Evolutionary conservation across 495 filamentous ascomycete species (phyloP).

Genomic region (Tetracladium setigerum): DNA sequence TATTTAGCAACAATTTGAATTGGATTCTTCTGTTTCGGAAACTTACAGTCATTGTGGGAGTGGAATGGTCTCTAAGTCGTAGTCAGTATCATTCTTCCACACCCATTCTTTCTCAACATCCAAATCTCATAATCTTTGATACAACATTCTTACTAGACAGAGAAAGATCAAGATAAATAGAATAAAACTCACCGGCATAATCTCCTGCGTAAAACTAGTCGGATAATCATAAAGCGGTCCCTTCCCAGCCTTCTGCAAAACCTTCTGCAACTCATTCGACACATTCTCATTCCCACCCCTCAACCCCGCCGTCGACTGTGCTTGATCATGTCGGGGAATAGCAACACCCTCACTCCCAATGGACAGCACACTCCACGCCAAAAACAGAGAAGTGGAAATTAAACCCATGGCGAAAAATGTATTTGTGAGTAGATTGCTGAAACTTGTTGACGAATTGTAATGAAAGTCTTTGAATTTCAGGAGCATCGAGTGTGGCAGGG

Average conservation of each 20-base stretch:
- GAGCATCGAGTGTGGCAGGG: background rate
- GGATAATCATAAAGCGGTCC: conserved; percentile 18
- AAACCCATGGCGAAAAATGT: no score
- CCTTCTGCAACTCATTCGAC: conserved; percentile 7
- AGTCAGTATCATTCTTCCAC: background rate
- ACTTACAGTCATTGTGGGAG: conserved; percentile 78
- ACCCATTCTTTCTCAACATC: background rate
- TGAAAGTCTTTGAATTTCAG: no score
- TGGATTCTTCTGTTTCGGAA: background rate
- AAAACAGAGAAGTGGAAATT: no score
- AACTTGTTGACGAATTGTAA: no score
- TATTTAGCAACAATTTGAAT: background rate
- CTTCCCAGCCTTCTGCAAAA: conserved; percentile 16
- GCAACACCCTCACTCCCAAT: no score
- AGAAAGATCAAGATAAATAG: background rate
- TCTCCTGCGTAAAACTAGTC: conserved; percentile 21
- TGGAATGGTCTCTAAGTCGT: conserved; percentile 28
- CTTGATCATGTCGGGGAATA: no score
- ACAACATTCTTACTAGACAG: background rate
- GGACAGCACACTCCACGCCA: no score
- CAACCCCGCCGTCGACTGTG: no score
- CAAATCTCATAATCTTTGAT: background rate
- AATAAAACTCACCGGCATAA: conserved; percentile 15
- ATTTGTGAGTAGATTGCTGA: no score
- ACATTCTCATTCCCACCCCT: conserved; percentile 4